These are phyloP conservation scores for Floccularia luteovirens DNA, from an alignment of 768 basidiomycete species.

Conservation along the genomic window DNA sequence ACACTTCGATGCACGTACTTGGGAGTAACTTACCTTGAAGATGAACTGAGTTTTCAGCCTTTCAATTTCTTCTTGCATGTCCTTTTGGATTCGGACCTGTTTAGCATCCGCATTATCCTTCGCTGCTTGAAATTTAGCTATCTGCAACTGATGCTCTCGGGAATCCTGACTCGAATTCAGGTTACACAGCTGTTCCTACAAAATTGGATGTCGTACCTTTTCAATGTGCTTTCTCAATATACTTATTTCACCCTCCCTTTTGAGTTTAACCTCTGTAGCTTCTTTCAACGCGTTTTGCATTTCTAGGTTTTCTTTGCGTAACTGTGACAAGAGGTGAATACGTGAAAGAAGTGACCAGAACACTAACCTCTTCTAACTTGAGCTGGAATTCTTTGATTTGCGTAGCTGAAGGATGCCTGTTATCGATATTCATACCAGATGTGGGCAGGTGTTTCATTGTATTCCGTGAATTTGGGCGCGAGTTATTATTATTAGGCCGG, in stretches of 20 bases:
- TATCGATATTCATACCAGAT: too few species aligned
- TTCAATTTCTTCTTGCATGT: slow-evolving; percentile 63
- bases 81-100: slow-evolving; percentile 47
- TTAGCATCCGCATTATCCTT: slow-evolving; percentile 56
- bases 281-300: slow-evolving; percentile 36
- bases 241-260: slow-evolving; percentile 66
- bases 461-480: too few species aligned
- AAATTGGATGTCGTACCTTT: slow-evolving; percentile 34
- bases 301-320: slow-evolving; percentile 40
- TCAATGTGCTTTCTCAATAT: slow-evolving; percentile 61
- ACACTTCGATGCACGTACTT: slow-evolving; percentile 3
- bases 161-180: slow-evolving; percentile 27
- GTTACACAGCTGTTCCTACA: background rate
- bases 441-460: too few species aligned
- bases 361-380: slow-evolving; percentile 39
- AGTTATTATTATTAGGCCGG: too few species aligned
- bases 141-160: slow-evolving; percentile 48
- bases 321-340: slow-evolving; percentile 24
- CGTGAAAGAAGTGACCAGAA: slow-evolving; percentile 4
- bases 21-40: slow-evolving; percentile 49
- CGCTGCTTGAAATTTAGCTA: slow-evolving; percentile 43
- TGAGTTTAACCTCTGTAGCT: slow-evolving; percentile 41
- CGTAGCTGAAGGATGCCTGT: background rate
- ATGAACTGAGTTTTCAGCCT: slow-evolving; percentile 58
- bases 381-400: slow-evolving; percentile 22